Base-by-base conservation (phyloP, 345 rosid genomes). In the Crucihimalaya himalaica region DNA sequence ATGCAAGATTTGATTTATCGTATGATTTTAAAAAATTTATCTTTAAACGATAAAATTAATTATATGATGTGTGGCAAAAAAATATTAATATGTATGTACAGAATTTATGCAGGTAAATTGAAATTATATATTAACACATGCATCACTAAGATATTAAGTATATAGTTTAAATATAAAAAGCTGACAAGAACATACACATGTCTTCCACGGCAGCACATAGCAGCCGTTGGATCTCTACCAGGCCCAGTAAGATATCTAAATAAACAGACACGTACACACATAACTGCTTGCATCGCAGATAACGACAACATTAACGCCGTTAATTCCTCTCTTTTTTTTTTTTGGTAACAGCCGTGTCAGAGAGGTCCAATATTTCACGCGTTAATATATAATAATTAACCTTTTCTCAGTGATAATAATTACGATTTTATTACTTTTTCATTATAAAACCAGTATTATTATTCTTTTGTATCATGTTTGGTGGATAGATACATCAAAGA, bases 331-430 rank as follows among this genome's bases (percentile, higher is more conserved):
- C 10, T 18, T 48, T n/a, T 27, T 32, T 15, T 18, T 48, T n/a
- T 27, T 32, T 23, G 25, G 25, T 23, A 2, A 23, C 25, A 23
- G 62, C 23, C 42, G 69, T 42, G 54, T 29, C 14, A 40, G 42
- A 31, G 34, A 70, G 82, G 40, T 29, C 81, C 80, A 51, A 45
- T 46, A 8, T 16, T 40, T 76, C 80, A 81, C 81, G 87, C 80
- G 75, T 64, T 64, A 37, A 60, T 52, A 23, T 28, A 18, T 14
- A 29, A 19, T 59, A 35, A 32, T 68, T 25, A 21, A 48, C 16
- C 32, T 42, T 69, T 27, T 14, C 47, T 57, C 15, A 40, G 42
- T 7, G 40, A 18, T 27, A 53, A 57, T 69, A 43, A 56, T 50
- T 25, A 60, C 75, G 19, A 19, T 19, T 14, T 28, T 1, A 29